A percentile compares a stretch with the other conserved stretches of the same genome.
Evolutionary conservation across 305 asterid species (phyloP).

Genomic region (Plantago coronopus): DNA sequence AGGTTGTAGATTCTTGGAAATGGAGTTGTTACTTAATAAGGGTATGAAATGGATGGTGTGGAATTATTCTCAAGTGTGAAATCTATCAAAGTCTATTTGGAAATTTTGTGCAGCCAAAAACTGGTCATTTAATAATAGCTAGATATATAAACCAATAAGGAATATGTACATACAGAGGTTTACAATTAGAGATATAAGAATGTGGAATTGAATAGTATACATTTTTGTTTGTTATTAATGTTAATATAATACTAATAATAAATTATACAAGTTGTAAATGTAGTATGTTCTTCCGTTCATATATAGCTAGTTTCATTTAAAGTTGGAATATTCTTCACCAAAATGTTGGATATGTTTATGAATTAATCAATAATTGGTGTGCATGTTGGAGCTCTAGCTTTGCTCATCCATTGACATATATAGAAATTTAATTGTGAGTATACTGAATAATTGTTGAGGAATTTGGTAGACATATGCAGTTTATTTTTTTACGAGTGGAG

Average conservation of each 20-base stretch:
- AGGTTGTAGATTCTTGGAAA: conserved; percentile 8
- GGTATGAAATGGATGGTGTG: neutral
- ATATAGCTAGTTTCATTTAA: neutral
- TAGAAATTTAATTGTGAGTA: no score
- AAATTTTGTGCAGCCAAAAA: conserved; percentile 7
- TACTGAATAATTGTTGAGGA: no score
- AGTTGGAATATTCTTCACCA: neutral
- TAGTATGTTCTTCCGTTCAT: no score
- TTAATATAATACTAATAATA: no score
- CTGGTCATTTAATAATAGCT: no score
- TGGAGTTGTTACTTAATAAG: neutral
- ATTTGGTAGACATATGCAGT: no score
- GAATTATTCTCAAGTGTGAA: conserved; percentile 25
- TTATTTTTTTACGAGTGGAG: no score
- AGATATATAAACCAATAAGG: neutral
- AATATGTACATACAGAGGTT: no score
- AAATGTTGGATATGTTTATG: neutral
- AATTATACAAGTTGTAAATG: no score
- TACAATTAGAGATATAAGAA: no score
- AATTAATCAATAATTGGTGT: neutral
- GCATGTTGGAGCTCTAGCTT: neutral
- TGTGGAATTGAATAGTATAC: no score
- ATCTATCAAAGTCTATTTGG: conserved; percentile 24
- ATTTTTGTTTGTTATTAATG: no score
- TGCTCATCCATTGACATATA: neutral